Conservation (phyloP, 441 rosid genomes). For the Erysimum cheiri region DNA sequence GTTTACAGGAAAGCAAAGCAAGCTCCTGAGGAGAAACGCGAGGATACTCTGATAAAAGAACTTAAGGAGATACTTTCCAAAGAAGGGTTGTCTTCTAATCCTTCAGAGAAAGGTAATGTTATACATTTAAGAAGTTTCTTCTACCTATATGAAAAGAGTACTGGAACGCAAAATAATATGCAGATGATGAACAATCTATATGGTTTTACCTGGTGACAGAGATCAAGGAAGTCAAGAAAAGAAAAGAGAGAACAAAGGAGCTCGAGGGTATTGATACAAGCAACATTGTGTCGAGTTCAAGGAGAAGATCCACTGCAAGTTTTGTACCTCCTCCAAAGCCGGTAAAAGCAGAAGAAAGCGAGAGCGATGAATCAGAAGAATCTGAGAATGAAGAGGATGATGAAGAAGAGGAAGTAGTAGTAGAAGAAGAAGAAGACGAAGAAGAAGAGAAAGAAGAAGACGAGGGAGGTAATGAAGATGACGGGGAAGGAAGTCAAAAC, state of each 20-base stretch:
- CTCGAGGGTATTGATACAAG: slow-evolving; percentile 92
- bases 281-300: slow-evolving; percentile 84
- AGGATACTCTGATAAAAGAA: slow-evolving; percentile 74
- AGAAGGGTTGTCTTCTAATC: slow-evolving; percentile 86
- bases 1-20: slow-evolving; percentile 88
- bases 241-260: slow-evolving; percentile 79
- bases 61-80: slow-evolving; percentile 80
- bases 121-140: background rate
- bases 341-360: slow-evolving; percentile 38
- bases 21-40: slow-evolving; percentile 80
- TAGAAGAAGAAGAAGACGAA: slow-evolving; percentile 11
- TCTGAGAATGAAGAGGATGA: slow-evolving; percentile 34
- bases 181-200: background rate
- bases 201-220: slow-evolving; percentile 50
- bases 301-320: slow-evolving; percentile 74
- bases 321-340: slow-evolving; percentile 78
- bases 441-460: slow-evolving; percentile 4
- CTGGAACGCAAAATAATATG: background rate
- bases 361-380: slow-evolving; percentile 40
- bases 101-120: slow-evolving; percentile 77
- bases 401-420: slow-evolving; percentile 4
- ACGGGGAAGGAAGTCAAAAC: slow-evolving; percentile 1
- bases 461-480: slow-evolving; percentile 7
- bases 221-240: slow-evolving; percentile 80
- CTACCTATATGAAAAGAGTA: background rate